Conservation (phyloP, 2,329 filamentous ascomycete genomes). For the Penicillium decumbens region DNA sequence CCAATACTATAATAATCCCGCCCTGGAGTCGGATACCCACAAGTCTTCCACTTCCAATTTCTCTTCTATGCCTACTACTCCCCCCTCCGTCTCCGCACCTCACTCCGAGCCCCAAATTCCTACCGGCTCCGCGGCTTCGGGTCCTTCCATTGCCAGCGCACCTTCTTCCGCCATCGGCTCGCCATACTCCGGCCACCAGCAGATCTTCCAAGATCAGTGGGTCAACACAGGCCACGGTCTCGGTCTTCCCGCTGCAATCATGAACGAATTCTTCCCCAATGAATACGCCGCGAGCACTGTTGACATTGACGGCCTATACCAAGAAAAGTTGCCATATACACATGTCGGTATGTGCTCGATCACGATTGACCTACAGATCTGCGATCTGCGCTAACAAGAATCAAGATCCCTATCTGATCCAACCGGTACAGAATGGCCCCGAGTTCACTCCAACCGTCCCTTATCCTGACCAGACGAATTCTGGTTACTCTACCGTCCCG, state of each 20-base stretch:
- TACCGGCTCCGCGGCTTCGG: slow-evolving; percentile 59
- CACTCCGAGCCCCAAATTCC: slow-evolving; percentile 47
- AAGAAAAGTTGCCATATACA: slow-evolving; percentile 41
- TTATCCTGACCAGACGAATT: slow-evolving; percentile 33
- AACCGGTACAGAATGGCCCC: slow-evolving; percentile 42
- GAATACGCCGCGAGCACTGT: slow-evolving; percentile 46
- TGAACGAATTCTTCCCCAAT: slow-evolving; percentile 55
- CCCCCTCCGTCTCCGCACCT: slow-evolving; percentile 30
- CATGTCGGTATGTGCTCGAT: slow-evolving; percentile 31
- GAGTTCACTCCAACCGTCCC: slow-evolving; percentile 31
- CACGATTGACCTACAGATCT: not conserved
- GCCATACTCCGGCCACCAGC: slow-evolving; percentile 59
- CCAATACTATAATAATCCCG: slow-evolving; percentile 28
- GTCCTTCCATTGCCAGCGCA: slow-evolving; percentile 53
- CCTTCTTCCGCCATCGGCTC: slow-evolving; percentile 65
- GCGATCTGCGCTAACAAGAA: not conserved
- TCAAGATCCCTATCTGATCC: slow-evolving; percentile 56
- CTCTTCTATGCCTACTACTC: slow-evolving; percentile 31
- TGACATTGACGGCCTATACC: slow-evolving; percentile 42
- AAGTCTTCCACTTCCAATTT: slow-evolving; percentile 26
- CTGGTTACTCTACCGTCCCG: slow-evolving; percentile 24
- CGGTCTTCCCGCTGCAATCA: slow-evolving; percentile 60
- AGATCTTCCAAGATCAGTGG: slow-evolving; percentile 59
- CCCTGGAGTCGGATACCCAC: slow-evolving; percentile 21
- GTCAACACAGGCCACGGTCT: slow-evolving; percentile 50